Percentiles rank a stretch among this genome's conserved stretches.
phyloP scores from a whole-genome alignment of 1,284 basidiomycete genomes.

The Ustilago esculenta region DNA sequence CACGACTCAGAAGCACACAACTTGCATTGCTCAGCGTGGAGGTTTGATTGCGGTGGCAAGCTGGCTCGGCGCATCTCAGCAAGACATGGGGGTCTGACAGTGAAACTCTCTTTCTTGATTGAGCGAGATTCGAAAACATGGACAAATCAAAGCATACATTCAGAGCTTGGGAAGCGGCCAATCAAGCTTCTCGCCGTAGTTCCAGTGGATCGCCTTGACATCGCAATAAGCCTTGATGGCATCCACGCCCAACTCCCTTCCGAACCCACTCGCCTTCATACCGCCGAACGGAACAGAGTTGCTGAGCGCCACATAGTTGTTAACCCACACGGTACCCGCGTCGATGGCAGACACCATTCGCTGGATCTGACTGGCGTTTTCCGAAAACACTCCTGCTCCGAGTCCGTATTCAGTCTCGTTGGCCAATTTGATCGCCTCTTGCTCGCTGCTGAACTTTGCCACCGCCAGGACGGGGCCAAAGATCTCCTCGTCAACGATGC shows the following conservation, averaged over 20 bases:
- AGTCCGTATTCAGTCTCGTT: constrained; percentile 85
- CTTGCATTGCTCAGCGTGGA: no score
- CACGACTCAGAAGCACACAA: no score
- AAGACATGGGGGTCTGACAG: no score
- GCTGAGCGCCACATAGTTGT: constrained; percentile 67
- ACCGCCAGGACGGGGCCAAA: constrained; percentile 80
- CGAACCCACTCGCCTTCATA: constrained; percentile 56
- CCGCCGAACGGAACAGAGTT: constrained; percentile 52
- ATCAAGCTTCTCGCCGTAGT: constrained; percentile 20
- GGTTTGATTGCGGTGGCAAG: no score
- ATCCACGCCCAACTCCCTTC: constrained; percentile 57
- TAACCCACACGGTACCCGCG: constrained; percentile 84
- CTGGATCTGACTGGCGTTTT: constrained; percentile 63
- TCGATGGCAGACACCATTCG: constrained; percentile 81
- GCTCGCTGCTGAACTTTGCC: constrained; percentile 67
- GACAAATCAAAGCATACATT: not conserved
- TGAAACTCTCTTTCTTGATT: no score
- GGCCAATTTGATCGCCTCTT: constrained; percentile 78
- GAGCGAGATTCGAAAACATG: not conserved
- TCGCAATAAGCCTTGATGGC: constrained; percentile 73
- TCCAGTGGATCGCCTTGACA: constrained; percentile 60
- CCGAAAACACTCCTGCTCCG: constrained; percentile 82
- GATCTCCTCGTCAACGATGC: constrained; percentile 77
- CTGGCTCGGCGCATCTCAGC: no score
- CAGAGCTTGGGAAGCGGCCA: constrained; percentile 22